phyloP scores from a whole-genome alignment of 768 basidiomycete genomes.

The Pisolithus sp. region DNA sequence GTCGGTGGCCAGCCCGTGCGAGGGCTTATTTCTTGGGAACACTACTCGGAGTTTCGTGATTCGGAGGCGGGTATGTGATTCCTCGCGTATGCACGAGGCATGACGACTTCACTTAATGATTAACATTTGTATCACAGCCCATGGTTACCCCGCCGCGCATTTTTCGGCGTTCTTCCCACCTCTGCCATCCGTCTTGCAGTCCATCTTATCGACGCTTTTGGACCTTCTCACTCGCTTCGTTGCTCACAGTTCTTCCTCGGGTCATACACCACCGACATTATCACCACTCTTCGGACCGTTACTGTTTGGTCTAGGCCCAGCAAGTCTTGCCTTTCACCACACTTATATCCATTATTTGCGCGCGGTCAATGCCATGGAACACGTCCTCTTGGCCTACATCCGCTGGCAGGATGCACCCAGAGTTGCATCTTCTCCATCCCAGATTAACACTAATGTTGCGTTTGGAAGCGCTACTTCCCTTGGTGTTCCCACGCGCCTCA shows the following conservation, averaged over 20 bases:
- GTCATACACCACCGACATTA: slow-evolving; percentile 86
- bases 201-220: slow-evolving; percentile 63
- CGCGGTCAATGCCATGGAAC: slow-evolving; percentile 83
- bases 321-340: slow-evolving; percentile 45
- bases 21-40: slow-evolving; percentile 81
- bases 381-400: slow-evolving; percentile 86
- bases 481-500: slow-evolving; percentile 78
- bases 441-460: slow-evolving; percentile 27
- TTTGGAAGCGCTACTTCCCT: slow-evolving; percentile 51
- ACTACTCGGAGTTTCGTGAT: slow-evolving; percentile 75
- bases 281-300: slow-evolving; percentile 87
- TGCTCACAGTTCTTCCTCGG: slow-evolving; percentile 77
- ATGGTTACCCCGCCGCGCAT: slow-evolving; percentile 63
- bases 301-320: slow-evolving; percentile 71
- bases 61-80: slow-evolving; percentile 68
- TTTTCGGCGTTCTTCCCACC: slow-evolving; percentile 63
- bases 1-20: slow-evolving; percentile 67
- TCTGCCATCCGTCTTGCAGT: slow-evolving; percentile 47
- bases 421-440: slow-evolving; percentile 20
- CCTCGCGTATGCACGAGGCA: slow-evolving; percentile 19
- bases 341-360: slow-evolving; percentile 72
- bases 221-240: slow-evolving; percentile 77
- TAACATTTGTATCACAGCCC: slow-evolving; percentile 30
- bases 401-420: slow-evolving; percentile 68
- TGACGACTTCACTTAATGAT: slow-evolving; percentile 13